phyloP scores from a whole-genome alignment of 169 alveolate genomes.

The Eimeria acervulina region DNA sequence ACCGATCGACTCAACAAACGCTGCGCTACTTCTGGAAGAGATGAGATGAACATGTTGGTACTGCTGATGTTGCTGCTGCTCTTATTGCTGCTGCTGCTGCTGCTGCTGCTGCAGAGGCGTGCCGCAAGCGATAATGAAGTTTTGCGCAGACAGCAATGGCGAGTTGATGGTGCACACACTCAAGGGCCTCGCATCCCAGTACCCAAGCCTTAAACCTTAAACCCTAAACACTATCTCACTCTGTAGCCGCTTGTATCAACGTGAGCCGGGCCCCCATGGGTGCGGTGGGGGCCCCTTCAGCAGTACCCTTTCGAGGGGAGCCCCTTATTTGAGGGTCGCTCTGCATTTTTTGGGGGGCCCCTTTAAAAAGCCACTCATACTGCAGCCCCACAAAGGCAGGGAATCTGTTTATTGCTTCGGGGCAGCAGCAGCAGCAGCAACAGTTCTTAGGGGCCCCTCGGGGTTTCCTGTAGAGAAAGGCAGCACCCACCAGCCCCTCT shows the following conservation, averaged over 20 bases:
- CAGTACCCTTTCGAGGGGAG: not conserved
- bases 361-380: not conserved
- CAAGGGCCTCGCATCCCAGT: not conserved
- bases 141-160: not conserved
- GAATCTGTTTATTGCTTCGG: no score
- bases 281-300: not conserved
- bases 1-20: not conserved
- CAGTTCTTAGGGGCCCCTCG: not conserved
- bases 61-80: not conserved
- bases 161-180: conserved; percentile 13
- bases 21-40: not conserved
- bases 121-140: not conserved
- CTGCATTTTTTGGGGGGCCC: not conserved
- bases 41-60: not conserved
- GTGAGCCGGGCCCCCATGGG: not conserved
- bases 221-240: not conserved
- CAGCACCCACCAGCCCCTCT: no score
- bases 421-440: no score
- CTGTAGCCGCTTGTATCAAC: not conserved
- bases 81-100: not conserved
- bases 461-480: no score
- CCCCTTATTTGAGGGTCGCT: no score
- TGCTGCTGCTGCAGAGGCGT: conserved; percentile 62
- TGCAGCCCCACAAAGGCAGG: no score
- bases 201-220: not conserved